A percentile compares a stretch with the other conserved stretches of the same genome.
These are phyloP conservation scores for Biscutella laevigata DNA, from an alignment of 441 rosid species.

Conservation along the genomic window DNA sequence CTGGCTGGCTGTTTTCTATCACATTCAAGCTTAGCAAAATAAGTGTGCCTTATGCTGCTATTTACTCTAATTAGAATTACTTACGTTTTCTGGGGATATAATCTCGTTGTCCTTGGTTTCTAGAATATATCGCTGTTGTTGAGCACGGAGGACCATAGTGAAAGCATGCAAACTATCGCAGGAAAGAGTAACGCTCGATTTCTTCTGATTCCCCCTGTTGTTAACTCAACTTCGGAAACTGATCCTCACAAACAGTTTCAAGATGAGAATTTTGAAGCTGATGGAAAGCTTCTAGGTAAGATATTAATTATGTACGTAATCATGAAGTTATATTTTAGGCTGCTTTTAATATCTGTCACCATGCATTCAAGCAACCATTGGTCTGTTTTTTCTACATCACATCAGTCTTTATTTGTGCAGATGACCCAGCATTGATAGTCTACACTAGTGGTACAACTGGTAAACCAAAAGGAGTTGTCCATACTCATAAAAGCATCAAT, in stretches of 20 bases:
- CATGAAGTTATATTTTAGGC: constrained; percentile 16
- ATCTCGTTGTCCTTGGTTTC: constrained; percentile 17
- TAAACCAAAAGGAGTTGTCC: constrained; percentile 95
- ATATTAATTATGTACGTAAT: constrained; percentile 18
- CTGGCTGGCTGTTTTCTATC: neutral
- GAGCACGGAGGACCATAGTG: constrained; percentile 67
- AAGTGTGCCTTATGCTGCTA: neutral
- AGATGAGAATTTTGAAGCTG: constrained; percentile 28
- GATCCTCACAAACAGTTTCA: constrained; percentile 28
- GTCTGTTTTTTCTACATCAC: constrained; percentile 5
- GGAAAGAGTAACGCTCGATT: constrained; percentile 54
- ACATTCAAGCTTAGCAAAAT: neutral
- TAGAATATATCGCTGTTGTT: constrained; percentile 72
- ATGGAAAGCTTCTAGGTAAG: constrained; percentile 34
- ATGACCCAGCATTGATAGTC: constrained; percentile 78
- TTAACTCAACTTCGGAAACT: constrained; percentile 31
- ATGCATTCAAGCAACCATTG: constrained; percentile 1
- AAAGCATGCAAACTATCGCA: constrained; percentile 62
- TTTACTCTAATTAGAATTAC: neutral
- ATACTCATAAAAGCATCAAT: constrained; percentile 72
- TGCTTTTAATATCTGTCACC: neutral
- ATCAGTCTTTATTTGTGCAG: constrained; percentile 30
- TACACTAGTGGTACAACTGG: constrained; percentile 99
- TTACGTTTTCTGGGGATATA: neutral
- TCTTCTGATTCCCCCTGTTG: constrained; percentile 60